Evolutionary conservation across 768 basidiomycete genomes (phyloP).

Genomic region (Leucocoprinus leucothites): DNA sequence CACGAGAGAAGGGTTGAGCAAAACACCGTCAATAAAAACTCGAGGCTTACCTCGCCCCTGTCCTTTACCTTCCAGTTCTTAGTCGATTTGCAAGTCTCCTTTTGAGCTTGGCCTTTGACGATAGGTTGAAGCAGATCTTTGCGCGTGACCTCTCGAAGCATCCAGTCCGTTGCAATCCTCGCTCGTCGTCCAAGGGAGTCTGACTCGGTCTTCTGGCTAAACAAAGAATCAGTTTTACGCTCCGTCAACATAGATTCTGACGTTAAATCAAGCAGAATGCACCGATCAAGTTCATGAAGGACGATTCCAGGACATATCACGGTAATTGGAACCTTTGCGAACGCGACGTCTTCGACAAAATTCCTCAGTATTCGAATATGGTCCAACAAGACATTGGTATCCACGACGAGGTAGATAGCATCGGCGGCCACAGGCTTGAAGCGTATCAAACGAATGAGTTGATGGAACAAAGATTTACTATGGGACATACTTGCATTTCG

Average conservation of each 20-base stretch:
- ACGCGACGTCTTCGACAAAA: constrained; percentile 63
- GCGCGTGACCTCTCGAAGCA: constrained; percentile 57
- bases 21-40: neutral
- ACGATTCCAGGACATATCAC: constrained; percentile 75
- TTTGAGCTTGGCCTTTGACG: constrained; percentile 59
- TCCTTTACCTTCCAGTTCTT: constrained; percentile 58
- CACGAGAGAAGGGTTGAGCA: too few relatives aligned
- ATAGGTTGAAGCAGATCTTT: constrained; percentile 21
- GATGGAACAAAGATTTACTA: neutral
- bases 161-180: constrained; percentile 66
- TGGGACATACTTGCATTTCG: constrained; percentile 63
- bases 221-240: neutral
- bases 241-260: neutral
- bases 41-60: constrained; percentile 39
- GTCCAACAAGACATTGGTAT: constrained; percentile 77
- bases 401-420: constrained; percentile 54
- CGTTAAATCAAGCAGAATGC: neutral
- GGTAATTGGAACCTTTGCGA: constrained; percentile 42
- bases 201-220: constrained; percentile 44
- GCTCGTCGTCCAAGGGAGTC: constrained; percentile 57
- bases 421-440: constrained; percentile 8
- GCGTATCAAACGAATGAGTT: neutral
- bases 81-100: constrained; percentile 59
- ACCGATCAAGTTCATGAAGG: constrained; percentile 77
- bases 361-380: constrained; percentile 60